phyloP scores from a whole-genome alignment of 179 eudicot genomes.

The Silene noctiflora region DNA sequence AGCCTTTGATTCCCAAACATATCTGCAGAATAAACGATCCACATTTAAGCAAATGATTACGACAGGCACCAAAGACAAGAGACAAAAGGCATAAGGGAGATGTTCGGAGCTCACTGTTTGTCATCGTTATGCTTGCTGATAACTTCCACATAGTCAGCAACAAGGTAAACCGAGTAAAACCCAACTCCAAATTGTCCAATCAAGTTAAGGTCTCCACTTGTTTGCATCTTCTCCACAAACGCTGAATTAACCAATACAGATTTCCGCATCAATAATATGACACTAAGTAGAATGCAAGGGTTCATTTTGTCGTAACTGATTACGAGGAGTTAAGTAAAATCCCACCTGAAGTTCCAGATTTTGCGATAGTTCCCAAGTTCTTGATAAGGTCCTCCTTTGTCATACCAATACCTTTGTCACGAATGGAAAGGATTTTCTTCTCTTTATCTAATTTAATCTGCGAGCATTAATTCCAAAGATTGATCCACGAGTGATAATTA shows the following conservation, averaged over 20 bases:
- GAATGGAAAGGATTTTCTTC: slow-evolving; percentile 81
- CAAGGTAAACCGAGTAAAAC: slow-evolving; percentile 90
- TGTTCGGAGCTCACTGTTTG: slow-evolving; percentile 60
- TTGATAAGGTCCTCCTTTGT: slow-evolving; percentile 89
- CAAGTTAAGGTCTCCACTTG: slow-evolving; percentile 91
- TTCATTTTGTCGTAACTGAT: not conserved
- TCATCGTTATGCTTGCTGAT: slow-evolving; percentile 96
- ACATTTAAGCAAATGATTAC: slow-evolving; percentile 8
- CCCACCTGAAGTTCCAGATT: slow-evolving; percentile 96
- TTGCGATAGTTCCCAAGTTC: slow-evolving; percentile 94
- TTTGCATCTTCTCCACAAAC: slow-evolving; percentile 97
- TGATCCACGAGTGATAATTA: not conserved
- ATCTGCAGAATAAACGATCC: slow-evolving; percentile 37
- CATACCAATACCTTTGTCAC: slow-evolving; percentile 97
- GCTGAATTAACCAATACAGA: slow-evolving; percentile 39
- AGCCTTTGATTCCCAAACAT: slow-evolving; percentile 99
- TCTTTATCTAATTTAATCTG: slow-evolving; percentile 94
- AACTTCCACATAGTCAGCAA: slow-evolving; percentile 97
- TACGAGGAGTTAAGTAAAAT: not conserved
- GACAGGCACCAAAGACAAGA: not conserved
- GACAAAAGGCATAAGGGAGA: not conserved
- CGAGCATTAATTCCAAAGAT: slow-evolving; percentile 10
- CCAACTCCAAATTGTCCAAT: slow-evolving; percentile 97
- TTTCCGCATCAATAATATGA: not conserved
- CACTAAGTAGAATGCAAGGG: not conserved